Conservation (phyloP, 1,284 basidiomycete genomes). For the Tilletia setariae region DNA sequence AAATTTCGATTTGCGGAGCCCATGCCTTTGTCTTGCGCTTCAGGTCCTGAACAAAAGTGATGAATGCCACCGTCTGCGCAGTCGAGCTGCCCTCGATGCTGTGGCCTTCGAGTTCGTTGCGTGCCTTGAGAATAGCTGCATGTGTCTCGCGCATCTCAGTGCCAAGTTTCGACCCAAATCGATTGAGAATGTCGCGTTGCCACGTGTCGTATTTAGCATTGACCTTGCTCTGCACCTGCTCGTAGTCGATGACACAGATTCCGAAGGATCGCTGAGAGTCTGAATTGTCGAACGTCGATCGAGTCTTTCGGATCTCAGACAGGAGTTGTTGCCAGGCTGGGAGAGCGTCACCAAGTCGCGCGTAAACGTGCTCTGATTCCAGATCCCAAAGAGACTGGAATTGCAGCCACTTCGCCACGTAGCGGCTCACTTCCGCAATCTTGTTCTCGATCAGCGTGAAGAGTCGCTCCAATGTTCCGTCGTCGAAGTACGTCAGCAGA, state of each 20-base stretch:
- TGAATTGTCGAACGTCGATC: slow-evolving; percentile 92
- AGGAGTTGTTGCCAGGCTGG: slow-evolving; percentile 88
- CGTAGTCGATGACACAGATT: slow-evolving; percentile 91
- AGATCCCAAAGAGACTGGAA: slow-evolving; percentile 99
- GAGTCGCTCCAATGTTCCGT: slow-evolving; percentile 73
- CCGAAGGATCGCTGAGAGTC: slow-evolving; percentile 86
- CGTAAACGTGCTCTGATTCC: slow-evolving; percentile 93
- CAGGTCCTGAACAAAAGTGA: slow-evolving; percentile 97
- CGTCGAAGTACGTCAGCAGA: slow-evolving; percentile 71
- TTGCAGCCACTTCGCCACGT: slow-evolving; percentile 95
- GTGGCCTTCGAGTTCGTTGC: slow-evolving; percentile 88
- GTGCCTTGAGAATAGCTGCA: slow-evolving; percentile 81
- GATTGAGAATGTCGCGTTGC: slow-evolving; percentile 88
- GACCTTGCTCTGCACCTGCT: slow-evolving; percentile 93
- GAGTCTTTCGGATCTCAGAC: slow-evolving; percentile 91
- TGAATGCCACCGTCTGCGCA: slow-evolving; percentile 95
- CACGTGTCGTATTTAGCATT: slow-evolving; percentile 98
- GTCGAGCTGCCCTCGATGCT: slow-evolving; percentile 68
- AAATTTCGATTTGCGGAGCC: slow-evolving; percentile 94
- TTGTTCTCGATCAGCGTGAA: slow-evolving; percentile 84
- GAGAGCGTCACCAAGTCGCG: slow-evolving; percentile 85
- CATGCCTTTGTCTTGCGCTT: slow-evolving; percentile 94
- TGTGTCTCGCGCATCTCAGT: slow-evolving; percentile 96
- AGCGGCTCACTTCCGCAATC: slow-evolving; percentile 77
- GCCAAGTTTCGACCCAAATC: slow-evolving; percentile 87